Conservation (phyloP, 108 stramenopile genomes). For the Skeletonema menzelii region DNA sequence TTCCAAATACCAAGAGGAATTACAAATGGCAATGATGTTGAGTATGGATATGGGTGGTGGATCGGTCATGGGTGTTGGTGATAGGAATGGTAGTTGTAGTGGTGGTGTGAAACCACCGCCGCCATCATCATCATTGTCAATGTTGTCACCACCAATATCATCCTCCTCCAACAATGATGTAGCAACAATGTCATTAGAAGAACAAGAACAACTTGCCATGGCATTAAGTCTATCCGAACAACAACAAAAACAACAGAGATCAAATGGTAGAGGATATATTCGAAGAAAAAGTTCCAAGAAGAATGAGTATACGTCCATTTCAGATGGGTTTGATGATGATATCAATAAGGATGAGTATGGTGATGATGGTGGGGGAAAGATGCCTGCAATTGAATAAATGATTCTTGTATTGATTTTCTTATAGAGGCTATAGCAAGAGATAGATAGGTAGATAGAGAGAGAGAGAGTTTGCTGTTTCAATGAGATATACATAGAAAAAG, state of each 20-base stretch:
- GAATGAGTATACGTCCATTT: neutral
- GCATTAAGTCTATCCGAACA: slow-evolving; percentile 55
- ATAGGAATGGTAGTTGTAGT: neutral
- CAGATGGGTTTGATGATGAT: neutral
- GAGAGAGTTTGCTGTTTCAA: too few species aligned
- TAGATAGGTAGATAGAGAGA: too few species aligned
- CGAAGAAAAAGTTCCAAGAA: neutral
- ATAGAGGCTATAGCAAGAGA: too few species aligned
- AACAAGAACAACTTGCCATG: slow-evolving; percentile 54
- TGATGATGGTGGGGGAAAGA: slow-evolving; percentile 1
- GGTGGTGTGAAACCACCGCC: neutral
- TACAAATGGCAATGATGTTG: slow-evolving; percentile 46
- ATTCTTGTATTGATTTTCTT: neutral
- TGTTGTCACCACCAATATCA: neutral
- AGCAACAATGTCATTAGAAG: slow-evolving; percentile 17
- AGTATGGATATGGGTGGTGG: slow-evolving; percentile 38
- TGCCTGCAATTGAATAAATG: neutral
- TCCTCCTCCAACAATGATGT: neutral
- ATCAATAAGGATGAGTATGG: too few species aligned
- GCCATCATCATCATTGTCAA: neutral
- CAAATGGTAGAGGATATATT: neutral
- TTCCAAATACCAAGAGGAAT: slow-evolving; percentile 33
- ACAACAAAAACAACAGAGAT: slow-evolving; percentile 10
- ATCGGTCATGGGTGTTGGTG: slow-evolving; percentile 33
- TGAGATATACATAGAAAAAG: neutral